Evolutionary conservation across 208 protist genomes (phyloP), one percentile per base, ranked within the genome.

Genomic region (Wallacemonas sp.): DNA sequence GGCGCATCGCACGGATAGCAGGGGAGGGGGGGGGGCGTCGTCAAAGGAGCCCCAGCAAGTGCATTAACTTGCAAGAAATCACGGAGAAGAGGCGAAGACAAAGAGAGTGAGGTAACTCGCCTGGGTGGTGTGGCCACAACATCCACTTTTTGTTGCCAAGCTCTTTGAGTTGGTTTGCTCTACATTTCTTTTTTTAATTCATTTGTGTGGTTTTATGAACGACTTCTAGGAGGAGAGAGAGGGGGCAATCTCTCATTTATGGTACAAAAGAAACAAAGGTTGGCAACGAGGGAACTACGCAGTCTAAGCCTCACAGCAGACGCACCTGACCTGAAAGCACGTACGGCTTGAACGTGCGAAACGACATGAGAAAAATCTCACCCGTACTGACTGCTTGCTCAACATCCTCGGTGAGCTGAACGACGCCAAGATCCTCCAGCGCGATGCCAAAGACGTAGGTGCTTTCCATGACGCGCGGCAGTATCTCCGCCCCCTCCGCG

Each of bases 301-400:
- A n/a, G n/a, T n/a, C n/a, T n/a, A 41, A 6, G 6, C 36, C 14
- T 77, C 41, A 96, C 32, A 96, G 60, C 1, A 96, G 74, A 1
- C 87, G 70, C 27, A 90, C 87, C 23, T 82, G 74, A 2, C 90
- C 90, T 11, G 79, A 68, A 23, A 92, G 61, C 11, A 94, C 84
- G 56, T 86, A 92, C 3, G 83, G 84, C 16, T 81, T 61, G 39
- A 96, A 86, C 8, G 84, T 81, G 14, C 68, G 68, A 56, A 93
- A 94, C 0, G 90, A 88, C 33, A 92, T 83, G 9, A 96, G 77
- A 58, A 96, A 94, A 38, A 96, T 73, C 63, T 96, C 90, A 0
- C 85, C 87, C 8, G 81, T 78, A 43, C 79, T 78, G 21, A 96
- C 83, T 5, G 68, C 73, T 33, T 90, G 90, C 72, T 77, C 84